Conservation (phyloP, 2,329 filamentous ascomycete species). For the Cladosporium halotolerans region DNA sequence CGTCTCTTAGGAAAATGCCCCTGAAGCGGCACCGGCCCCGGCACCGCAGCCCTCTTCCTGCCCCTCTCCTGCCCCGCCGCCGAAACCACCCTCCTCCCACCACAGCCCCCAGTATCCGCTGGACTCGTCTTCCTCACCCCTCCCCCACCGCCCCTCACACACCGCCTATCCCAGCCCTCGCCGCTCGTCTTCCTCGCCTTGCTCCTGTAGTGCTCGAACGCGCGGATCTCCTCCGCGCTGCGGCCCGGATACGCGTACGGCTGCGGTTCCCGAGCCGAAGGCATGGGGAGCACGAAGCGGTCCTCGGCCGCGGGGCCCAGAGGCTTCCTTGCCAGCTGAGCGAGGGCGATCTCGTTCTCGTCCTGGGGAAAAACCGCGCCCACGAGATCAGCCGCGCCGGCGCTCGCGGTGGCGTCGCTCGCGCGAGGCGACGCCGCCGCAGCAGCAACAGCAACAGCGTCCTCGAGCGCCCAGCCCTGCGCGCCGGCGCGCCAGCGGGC, state of each 20-base stretch:
- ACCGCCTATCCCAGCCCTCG: conserved; percentile 23
- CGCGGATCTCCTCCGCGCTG: conserved; percentile 25
- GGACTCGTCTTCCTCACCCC: conserved; percentile 1
- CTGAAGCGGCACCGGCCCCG: not conserved
- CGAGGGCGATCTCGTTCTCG: not conserved
- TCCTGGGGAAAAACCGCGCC: not conserved
- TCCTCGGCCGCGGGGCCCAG: conserved; percentile 15
- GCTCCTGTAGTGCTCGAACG: conserved; percentile 25
- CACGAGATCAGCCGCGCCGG: conserved; percentile 6
- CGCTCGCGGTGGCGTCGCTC: conserved; percentile 8
- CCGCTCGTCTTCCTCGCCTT: conserved; percentile 23
- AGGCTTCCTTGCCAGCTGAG: too few relatives aligned
- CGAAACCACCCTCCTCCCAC: not conserved
- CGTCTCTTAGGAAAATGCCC: not conserved
- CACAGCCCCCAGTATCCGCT: not conserved
- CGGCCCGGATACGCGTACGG: conserved; percentile 27
- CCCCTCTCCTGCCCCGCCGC: conserved; percentile 12
- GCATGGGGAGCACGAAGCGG: conserved; percentile 29
- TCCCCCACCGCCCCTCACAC: conserved; percentile 10
- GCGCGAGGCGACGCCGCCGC: conserved; percentile 13
- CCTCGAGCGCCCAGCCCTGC: conserved; percentile 18
- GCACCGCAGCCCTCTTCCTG: conserved; percentile 7
- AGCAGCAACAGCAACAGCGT: conserved; percentile 1
- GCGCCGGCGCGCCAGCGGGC: conserved; percentile 14
- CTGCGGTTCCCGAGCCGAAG: conserved; percentile 30